Base-by-base conservation (phyloP, 768 basidiomycete species). In the Naganishia randhawae region DNA sequence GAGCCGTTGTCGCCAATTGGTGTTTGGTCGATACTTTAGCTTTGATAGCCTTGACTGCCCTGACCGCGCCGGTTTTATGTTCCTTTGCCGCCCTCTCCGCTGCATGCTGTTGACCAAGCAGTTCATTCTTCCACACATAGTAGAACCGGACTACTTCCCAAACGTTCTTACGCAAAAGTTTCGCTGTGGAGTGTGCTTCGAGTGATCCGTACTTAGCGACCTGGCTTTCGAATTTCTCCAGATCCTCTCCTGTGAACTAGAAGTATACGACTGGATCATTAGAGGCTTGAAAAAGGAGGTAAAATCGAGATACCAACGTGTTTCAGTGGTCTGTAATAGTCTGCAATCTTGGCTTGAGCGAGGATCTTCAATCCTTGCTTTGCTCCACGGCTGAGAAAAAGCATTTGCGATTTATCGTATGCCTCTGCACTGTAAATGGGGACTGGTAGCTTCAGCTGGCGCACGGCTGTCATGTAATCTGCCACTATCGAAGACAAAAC, bases 121-220 rank as follows among this genome's bases (percentile, higher is more conserved):
- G 65, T 32, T 71, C 67, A 64, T 77, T 77, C 45, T 76, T 74
- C 77, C 77, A 78, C 57, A 76, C 75, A 67, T 79, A 79, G 25
- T 76, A 78, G 71, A 73, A 78, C 11, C 74, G 73, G 2, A 78
- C 63, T 22, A 78, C 73, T 64, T 78, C 77, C 39, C 73, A 74
- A 7, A 76, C 73, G 5, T 70, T 66, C 13, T 71, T 66, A 19
- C 66, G 50, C 25, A 77, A 50, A 0, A 66, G 8, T 66, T 76
- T 74, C 41, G 72, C 75, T 4, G 74, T 78, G 22, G 73, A 73
- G 57, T 79, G 76, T 2, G 74, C 65, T 31, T 78, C 78, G 14
- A 79, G 67, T 25, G 75, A 75, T 13, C 77, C 78, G 35, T 70
- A 68, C 22, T 66, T 63, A 53, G 75, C 75, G 17, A 79, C 63